Conservation (phyloP, 345 rosid genomes). For the Ailanthus altissimus region DNA sequence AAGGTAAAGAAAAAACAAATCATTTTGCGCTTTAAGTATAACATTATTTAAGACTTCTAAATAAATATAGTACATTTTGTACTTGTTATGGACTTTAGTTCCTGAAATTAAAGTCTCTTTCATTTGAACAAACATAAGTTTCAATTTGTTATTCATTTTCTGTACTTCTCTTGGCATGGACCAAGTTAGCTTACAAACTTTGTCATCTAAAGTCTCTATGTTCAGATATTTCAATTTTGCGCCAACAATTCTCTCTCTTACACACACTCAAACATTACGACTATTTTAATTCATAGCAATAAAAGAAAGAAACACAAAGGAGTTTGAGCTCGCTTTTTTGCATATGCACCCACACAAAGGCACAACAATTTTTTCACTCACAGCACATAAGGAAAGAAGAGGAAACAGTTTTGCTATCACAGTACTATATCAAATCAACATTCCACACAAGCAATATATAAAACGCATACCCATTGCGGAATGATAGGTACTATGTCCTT, state of each 20-base stretch:
- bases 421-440: not conserved
- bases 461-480: conserved; percentile 87
- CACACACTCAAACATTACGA: too few species aligned
- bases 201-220: not conserved
- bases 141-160: not conserved
- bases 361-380: not conserved
- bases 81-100: not conserved
- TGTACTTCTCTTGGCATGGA: not conserved
- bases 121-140: not conserved
- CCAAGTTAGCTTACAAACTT: not conserved
- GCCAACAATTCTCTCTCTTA: too few species aligned
- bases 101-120: conserved; percentile 2
- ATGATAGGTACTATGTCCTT: conserved; percentile 64
- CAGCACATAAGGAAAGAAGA: not conserved
- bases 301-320: too few species aligned
- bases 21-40: not conserved
- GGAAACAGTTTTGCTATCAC: not conserved
- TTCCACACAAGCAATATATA: conserved; percentile 4
- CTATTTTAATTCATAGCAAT: too few species aligned
- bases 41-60: not conserved
- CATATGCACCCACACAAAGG: too few species aligned
- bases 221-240: not conserved
- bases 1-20: not conserved
- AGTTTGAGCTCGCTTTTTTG: too few species aligned
- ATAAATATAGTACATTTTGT: not conserved